Conservation (phyloP, 345 rosid genomes). For the Euphorbia lathyris region DNA sequence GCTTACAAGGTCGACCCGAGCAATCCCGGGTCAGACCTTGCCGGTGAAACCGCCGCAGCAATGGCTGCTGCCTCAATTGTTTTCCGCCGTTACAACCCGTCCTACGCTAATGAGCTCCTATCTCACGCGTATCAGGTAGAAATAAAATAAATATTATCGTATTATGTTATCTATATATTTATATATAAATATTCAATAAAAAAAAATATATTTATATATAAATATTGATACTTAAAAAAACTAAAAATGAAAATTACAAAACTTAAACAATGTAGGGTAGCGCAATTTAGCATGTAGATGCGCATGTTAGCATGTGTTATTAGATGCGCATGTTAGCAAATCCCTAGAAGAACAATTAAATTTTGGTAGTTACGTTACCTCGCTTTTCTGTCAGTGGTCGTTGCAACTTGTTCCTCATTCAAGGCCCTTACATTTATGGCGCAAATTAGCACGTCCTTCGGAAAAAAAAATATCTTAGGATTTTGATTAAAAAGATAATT, state of each 20-base stretch:
- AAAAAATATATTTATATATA: too few species aligned
- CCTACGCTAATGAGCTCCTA: slow-evolving; percentile 72
- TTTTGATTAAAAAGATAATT: too few species aligned
- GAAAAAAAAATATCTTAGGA: too few species aligned
- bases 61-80: slow-evolving; percentile 98
- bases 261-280: too few species aligned
- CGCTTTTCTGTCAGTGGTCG: slow-evolving; percentile 30
- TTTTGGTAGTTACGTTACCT: slow-evolving; percentile 12
- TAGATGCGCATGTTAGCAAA: slow-evolving; percentile 7
- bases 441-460: background rate
- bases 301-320: background rate
- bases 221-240: too few species aligned
- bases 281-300: too few species aligned
- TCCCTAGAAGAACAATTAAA: slow-evolving; percentile 1
- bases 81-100: slow-evolving; percentile 68
- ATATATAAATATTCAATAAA: too few species aligned
- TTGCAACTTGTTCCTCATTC: slow-evolving; percentile 12
- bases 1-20: slow-evolving; percentile 87
- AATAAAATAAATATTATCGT: too few species aligned
- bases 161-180: too few species aligned
- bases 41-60: slow-evolving; percentile 97
- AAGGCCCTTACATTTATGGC: background rate
- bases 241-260: too few species aligned
- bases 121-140: slow-evolving; percentile 84
- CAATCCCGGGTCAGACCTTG: slow-evolving; percentile 98